phyloP scores from a whole-genome alignment of 441 rosid species.

The Biscutella auriculata region DNA sequence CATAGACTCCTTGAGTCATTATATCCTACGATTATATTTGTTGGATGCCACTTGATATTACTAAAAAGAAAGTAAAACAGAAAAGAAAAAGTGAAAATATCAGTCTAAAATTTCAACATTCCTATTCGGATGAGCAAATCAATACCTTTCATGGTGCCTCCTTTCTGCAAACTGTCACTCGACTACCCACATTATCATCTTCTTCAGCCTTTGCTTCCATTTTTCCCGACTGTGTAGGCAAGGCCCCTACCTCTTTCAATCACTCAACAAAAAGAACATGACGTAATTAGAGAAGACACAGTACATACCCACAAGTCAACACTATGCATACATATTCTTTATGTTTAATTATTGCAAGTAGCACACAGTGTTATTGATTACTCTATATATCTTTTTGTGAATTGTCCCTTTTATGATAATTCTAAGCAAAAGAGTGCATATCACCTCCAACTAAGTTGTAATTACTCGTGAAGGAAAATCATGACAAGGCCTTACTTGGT shows the following conservation, averaged over 20 bases:
- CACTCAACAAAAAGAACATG: conserved; percentile 9
- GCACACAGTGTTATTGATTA: background rate
- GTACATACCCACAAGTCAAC: conserved; percentile 1
- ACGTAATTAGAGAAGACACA: background rate
- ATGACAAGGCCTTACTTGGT: conserved; percentile 14
- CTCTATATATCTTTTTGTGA: background rate
- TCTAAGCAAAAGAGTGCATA: background rate
- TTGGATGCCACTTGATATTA: conserved; percentile 18
- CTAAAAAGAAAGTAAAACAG: conserved; percentile 10
- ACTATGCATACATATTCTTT: background rate
- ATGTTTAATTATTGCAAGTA: conserved; percentile 14
- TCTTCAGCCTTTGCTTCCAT: conserved; percentile 13
- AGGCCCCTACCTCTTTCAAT: conserved; percentile 42
- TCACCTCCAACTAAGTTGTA: conserved; percentile 11
- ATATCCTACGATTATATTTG: conserved; percentile 24
- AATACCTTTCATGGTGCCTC: conserved; percentile 26
- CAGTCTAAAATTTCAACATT: conserved; percentile 21
- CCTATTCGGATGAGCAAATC: conserved; percentile 14
- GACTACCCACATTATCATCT: conserved; percentile 13
- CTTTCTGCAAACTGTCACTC: conserved; percentile 39
- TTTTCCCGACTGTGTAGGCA: conserved; percentile 7
- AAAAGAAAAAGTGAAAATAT: conserved; percentile 11
- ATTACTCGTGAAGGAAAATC: conserved; percentile 2
- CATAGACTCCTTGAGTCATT: conserved; percentile 22
- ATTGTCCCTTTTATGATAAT: background rate